phyloP scores from a whole-genome alignment of 192 early-diverging fungal genomes.

The Entophlyctis helioformis region DNA sequence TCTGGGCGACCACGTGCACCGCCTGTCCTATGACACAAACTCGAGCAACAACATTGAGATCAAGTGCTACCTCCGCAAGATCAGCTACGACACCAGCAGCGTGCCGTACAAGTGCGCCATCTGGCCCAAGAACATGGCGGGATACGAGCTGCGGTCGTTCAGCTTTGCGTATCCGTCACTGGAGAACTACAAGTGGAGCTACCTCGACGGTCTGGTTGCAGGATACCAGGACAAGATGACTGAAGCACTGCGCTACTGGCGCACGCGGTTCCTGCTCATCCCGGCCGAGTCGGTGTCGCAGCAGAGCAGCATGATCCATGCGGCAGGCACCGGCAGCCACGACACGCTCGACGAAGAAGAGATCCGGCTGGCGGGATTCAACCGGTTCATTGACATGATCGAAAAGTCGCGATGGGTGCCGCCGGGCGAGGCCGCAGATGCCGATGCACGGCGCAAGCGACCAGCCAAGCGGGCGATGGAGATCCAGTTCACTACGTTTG shows the following conservation, averaged over 20 bases:
- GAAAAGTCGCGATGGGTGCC: constrained; percentile 48
- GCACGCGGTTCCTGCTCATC: constrained; percentile 80
- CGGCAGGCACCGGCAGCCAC: constrained; percentile 39
- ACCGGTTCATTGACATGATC: constrained; percentile 71
- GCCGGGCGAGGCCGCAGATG: constrained; percentile 23
- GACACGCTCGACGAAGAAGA: constrained; percentile 78
- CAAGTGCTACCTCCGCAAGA: constrained; percentile 67
- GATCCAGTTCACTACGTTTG: constrained; percentile 21
- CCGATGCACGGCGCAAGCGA: constrained; percentile 2
- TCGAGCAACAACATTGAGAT: constrained; percentile 69
- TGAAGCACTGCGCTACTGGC: constrained; percentile 72
- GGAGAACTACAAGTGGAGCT: constrained; percentile 85
- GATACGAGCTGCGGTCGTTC: constrained; percentile 44
- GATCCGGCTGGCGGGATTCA: constrained; percentile 70
- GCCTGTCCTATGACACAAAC: constrained; percentile 56
- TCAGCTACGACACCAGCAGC: constrained; percentile 39
- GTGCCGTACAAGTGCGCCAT: constrained; percentile 69
- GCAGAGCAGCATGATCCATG: constrained; percentile 39
- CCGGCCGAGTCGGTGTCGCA: constrained; percentile 49
- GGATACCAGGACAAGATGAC: constrained; percentile 74
- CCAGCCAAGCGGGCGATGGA: constrained; percentile 5
- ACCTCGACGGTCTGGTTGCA: constrained; percentile 78
- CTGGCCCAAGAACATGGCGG: constrained; percentile 64
- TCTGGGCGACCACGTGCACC: constrained; percentile 85
- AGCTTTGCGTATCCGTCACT: constrained; percentile 66